Percentiles rank a stretch among this genome's conserved stretches.
Evolutionary conservation across 108 stramenopile genomes (phyloP).

Genomic region (Nitzschia sp.): DNA sequence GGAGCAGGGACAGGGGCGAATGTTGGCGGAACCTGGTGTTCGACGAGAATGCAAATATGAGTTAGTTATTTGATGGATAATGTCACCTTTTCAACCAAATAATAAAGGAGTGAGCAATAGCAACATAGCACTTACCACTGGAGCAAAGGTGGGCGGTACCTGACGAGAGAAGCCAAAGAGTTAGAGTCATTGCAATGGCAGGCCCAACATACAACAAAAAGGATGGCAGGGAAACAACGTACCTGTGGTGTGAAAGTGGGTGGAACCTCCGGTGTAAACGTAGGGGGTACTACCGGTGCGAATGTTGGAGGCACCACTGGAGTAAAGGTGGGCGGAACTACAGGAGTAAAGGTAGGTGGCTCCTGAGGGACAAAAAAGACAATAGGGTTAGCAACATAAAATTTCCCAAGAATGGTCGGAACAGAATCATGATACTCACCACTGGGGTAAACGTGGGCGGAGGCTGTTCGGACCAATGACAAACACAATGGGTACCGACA

Average conservation of each 20-base stretch:
- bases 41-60: too few relatives aligned
- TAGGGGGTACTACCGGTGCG: background rate
- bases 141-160: too few relatives aligned
- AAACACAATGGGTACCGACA: too few relatives aligned
- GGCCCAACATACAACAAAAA: too few relatives aligned
- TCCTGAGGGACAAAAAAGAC: background rate
- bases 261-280: background rate
- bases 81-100: too few relatives aligned
- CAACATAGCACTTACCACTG: too few relatives aligned
- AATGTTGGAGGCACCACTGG: conserved; percentile 4
- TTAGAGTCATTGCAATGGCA: too few relatives aligned
- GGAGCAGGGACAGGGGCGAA: background rate
- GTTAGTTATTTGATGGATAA: too few relatives aligned
- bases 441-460: background rate
- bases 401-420: background rate
- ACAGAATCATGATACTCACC: background rate
- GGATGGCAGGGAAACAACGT: too few relatives aligned
- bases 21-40: background rate
- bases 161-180: too few relatives aligned
- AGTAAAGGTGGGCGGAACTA: background rate
- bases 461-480: too few relatives aligned
- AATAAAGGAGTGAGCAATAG: too few relatives aligned
- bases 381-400: background rate
- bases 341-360: conserved; percentile 3
- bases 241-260: conserved; percentile 1